phyloP scores from a whole-genome alignment of 768 basidiomycete genomes.

The Psilocybe sp. region DNA sequence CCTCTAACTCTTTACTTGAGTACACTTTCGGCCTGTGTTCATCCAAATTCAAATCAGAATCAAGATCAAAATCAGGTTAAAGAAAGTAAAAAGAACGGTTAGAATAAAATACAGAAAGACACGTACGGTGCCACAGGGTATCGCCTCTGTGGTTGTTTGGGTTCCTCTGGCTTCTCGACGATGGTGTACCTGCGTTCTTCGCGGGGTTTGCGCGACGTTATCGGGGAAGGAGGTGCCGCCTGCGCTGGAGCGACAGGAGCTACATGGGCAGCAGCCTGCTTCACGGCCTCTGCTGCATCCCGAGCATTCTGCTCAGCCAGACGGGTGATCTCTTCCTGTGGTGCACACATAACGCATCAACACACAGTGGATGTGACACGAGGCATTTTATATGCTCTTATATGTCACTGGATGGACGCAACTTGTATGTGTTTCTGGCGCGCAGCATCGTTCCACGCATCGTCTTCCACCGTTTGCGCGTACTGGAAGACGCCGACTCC shows the following conservation, averaged over 20 bases:
- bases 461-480: constrained; percentile 73
- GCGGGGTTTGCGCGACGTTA: not conserved
- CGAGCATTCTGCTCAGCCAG: constrained; percentile 40
- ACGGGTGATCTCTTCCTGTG: constrained; percentile 56
- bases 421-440: constrained; percentile 65
- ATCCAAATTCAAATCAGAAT: too few relatives aligned
- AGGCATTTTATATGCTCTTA: too few relatives aligned
- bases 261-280: constrained; percentile 12
- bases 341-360: not conserved
- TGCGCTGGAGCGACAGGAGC: constrained; percentile 5
- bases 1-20: constrained; percentile 46
- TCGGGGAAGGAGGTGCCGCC: constrained; percentile 7
- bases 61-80: too few relatives aligned
- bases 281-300: constrained; percentile 8
- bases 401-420: too few relatives aligned
- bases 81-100: not conserved
- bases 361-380: not conserved
- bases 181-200: constrained; percentile 48
- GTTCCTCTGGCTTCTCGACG: constrained; percentile 28
- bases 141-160: constrained; percentile 22
- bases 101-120: not conserved
- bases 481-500: constrained; percentile 71
- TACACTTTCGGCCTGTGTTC: constrained; percentile 51
- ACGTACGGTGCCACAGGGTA: constrained; percentile 41
- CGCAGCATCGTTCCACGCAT: constrained; percentile 62